Base-by-base conservation (phyloP, 768 basidiomycete species). In the Lentinus brumalis region DNA sequence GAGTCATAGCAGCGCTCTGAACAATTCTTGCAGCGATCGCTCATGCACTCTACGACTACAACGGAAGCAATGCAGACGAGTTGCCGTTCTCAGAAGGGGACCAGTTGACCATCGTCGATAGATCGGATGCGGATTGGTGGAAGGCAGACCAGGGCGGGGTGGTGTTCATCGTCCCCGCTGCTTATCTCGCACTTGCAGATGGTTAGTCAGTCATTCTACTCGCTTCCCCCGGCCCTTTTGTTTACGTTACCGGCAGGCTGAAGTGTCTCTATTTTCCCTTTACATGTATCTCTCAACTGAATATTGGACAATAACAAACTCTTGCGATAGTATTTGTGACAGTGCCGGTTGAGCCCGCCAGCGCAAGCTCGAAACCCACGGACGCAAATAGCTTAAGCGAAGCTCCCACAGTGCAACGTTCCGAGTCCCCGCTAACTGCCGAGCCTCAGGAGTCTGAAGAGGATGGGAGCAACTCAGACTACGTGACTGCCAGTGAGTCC, bases 111-210 rank as follows among this genome's bases (percentile, higher is more conserved):
- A 86, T 99, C 63, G 82, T 98, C 59, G 97, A 99, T 70, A 83
- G 76, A 50, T 83, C 83, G 56, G 97, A 98, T 66, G 81, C 78
- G 54, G 91, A 92, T 68, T 98, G 97, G 97, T 98, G 93, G 93
- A 98, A 96, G 78, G 90, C 89, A 41, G 96, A 98, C 77, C 83
- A 84, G 69, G 86, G 83, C 50, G 96, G 96, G 21, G 75, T 87
- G 62, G 86, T 97, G 54, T 92, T 90, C 77, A 87, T 95, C 70
- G 94, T 95, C 4, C 97, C 97, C 54, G 94, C 95, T 29, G 86
- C 88, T 18, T 98, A 98, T 74, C 73, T 99, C 72, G 91, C 96
- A 75, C 74, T 87, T 67, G 80, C 81, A 70, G 85, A 89, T 85
- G 92, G 96, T 96, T 88, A 96, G 96, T 96, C 75, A 67, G 69